Conservation (phyloP, 2,329 filamentous ascomycete genomes). For the Fusarium phyllophilum region DNA sequence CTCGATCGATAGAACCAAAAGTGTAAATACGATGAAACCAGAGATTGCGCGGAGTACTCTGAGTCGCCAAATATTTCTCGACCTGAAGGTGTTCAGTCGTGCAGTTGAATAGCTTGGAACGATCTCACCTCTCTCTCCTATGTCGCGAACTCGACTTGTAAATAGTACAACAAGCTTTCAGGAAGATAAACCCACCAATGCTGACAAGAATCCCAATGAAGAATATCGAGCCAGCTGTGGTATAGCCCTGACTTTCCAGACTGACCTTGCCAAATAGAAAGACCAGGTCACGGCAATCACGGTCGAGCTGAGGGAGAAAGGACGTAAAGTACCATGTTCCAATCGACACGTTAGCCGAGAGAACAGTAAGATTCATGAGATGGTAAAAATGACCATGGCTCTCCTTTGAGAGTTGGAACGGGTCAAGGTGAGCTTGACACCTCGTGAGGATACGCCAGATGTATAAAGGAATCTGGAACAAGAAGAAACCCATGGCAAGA, state of each 20-base stretch:
- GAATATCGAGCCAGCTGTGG: slow-evolving; percentile 46
- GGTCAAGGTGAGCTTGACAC: slow-evolving; percentile 47
- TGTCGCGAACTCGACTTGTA: slow-evolving; percentile 23
- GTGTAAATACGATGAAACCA: slow-evolving; percentile 43
- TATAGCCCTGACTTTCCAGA: slow-evolving; percentile 42
- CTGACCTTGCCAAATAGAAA: slow-evolving; percentile 48
- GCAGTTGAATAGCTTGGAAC: not conserved
- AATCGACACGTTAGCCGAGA: slow-evolving; percentile 43
- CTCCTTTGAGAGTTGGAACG: slow-evolving; percentile 44
- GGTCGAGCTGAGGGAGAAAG: slow-evolving; percentile 37
- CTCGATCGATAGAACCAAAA: slow-evolving; percentile 48
- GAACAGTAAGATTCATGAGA: slow-evolving; percentile 39
- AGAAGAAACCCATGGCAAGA: slow-evolving; percentile 45
- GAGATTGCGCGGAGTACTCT: slow-evolving; percentile 23
- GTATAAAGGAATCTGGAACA: slow-evolving; percentile 49
- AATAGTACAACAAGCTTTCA: slow-evolving; percentile 38
- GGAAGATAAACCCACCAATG: slow-evolving; percentile 38
- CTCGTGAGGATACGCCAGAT: slow-evolving; percentile 48
- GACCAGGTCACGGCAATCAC: slow-evolving; percentile 44
- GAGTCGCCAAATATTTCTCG: slow-evolving; percentile 38
- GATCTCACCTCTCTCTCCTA: slow-evolving; percentile 37
- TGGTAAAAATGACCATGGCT: slow-evolving; percentile 41
- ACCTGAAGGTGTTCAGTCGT: slow-evolving; percentile 13
- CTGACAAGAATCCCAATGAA: slow-evolving; percentile 44
- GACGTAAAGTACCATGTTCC: slow-evolving; percentile 49